Evolutionary conservation across 2,329 filamentous ascomycete species (phyloP).

Genomic region (Apiospora pterosperma): DNA sequence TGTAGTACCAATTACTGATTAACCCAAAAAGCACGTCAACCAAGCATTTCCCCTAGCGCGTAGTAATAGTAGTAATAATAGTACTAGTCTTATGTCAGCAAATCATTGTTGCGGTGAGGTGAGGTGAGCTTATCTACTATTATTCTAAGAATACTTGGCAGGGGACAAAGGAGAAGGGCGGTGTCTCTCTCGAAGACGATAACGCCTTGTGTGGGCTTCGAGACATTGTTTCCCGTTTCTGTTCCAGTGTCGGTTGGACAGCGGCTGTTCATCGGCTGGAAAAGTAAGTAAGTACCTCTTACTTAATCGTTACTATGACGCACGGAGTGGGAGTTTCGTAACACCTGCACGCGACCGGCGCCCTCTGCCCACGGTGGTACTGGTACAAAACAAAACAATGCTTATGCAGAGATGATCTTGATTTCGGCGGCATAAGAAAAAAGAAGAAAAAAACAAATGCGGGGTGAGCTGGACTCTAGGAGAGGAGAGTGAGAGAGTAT

Average conservation of each 20-base stretch:
- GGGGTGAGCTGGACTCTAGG: not conserved
- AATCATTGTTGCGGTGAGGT: not conserved
- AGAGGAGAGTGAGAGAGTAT: not conserved
- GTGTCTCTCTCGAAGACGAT: not conserved
- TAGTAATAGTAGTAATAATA: no score
- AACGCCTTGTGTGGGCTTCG: conserved; percentile 1
- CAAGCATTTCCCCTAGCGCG: not conserved
- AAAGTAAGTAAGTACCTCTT: no score
- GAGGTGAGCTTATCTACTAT: no score
- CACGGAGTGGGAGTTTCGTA: not conserved
- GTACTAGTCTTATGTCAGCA: not conserved
- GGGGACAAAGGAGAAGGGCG: not conserved
- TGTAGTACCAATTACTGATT: no score
- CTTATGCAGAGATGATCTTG: not conserved
- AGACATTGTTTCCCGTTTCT: not conserved
- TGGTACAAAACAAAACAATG: not conserved
- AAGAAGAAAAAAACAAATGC: not conserved
- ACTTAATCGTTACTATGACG: not conserved
- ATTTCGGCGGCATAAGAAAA: not conserved
- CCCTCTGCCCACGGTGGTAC: not conserved
- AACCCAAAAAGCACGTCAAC: not conserved
- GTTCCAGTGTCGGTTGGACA: not conserved
- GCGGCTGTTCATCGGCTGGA: no score
- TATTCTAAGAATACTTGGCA: not conserved
- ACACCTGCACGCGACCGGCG: not conserved